These are phyloP conservation scores for Pholiota microspora DNA, from an alignment of 768 basidiomycete genomes.

Conservation along the genomic window DNA sequence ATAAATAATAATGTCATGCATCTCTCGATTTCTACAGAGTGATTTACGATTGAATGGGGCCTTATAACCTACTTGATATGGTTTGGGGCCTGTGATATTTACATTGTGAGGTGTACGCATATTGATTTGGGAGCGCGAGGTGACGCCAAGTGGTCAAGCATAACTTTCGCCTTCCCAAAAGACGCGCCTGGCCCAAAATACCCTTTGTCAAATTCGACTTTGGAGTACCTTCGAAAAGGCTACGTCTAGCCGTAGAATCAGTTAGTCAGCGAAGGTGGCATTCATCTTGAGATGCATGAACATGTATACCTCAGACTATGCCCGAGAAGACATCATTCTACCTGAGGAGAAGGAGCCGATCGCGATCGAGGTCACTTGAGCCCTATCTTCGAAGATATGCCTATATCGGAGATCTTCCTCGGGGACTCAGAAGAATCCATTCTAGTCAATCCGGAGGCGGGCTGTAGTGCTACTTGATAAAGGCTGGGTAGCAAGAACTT, in stretches of 20 bases:
- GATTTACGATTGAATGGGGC: background rate
- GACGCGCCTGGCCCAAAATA: too few species aligned
- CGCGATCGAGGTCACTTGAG: conserved; percentile 21
- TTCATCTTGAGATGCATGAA: conserved; percentile 15
- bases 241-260: background rate
- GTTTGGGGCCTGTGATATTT: background rate
- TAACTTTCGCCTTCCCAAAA: background rate
- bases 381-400: conserved; percentile 2
- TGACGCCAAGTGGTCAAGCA: background rate
- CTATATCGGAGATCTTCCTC: conserved; percentile 16
- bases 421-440: conserved; percentile 11
- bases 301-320: background rate
- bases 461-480: conserved; percentile 13
- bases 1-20: background rate
- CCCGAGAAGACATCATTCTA: conserved; percentile 11
- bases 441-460: conserved; percentile 9
- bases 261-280: background rate
- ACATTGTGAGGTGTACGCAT: background rate
- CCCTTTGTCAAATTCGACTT: too few species aligned
- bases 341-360: conserved; percentile 9
- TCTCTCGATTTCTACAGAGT: background rate
- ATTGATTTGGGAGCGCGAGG: background rate
- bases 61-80: too few species aligned
- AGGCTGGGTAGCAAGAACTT: background rate
- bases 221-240: background rate